phyloP scores from a whole-genome alignment of 1,284 basidiomycete species.

The Moesziomyces parantarcticus region DNA sequence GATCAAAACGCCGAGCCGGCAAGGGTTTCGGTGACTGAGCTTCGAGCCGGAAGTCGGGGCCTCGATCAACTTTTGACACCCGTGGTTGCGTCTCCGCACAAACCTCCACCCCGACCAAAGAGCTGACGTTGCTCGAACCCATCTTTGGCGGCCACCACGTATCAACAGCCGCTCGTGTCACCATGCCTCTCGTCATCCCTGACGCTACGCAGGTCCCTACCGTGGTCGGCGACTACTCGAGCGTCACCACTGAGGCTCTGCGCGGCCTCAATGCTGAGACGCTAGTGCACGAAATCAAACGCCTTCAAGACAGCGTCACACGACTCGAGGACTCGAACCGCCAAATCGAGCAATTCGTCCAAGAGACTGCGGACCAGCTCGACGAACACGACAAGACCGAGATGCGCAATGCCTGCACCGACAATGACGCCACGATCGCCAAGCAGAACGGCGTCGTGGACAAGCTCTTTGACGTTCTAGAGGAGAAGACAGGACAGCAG shows the following conservation, averaged over 20 bases:
- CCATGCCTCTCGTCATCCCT: conserved; percentile 44
- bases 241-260: conserved; percentile 32
- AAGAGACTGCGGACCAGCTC: conserved; percentile 23
- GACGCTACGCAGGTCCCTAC: conserved; percentile 38
- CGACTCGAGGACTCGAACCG: conserved; percentile 35
- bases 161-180: neutral
- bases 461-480: conserved; percentile 29
- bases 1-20: conserved; percentile 1
- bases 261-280: conserved; percentile 40
- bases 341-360: conserved; percentile 43
- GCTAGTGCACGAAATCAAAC: conserved; percentile 42
- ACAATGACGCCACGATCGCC: conserved; percentile 38
- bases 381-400: conserved; percentile 25
- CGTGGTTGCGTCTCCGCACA: neutral
- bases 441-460: conserved; percentile 39
- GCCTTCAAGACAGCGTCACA: conserved; percentile 34
- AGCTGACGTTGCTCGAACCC: no score
- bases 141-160: no score
- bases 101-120: neutral
- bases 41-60: neutral
- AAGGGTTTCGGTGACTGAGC: neutral
- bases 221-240: conserved; percentile 34
- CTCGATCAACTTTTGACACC: no score
- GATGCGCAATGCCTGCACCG: conserved; percentile 39
- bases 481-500: conserved; percentile 27